Conservation (phyloP, 2,329 filamentous ascomycete genomes). For the Aspergillus costaricaensis region DNA sequence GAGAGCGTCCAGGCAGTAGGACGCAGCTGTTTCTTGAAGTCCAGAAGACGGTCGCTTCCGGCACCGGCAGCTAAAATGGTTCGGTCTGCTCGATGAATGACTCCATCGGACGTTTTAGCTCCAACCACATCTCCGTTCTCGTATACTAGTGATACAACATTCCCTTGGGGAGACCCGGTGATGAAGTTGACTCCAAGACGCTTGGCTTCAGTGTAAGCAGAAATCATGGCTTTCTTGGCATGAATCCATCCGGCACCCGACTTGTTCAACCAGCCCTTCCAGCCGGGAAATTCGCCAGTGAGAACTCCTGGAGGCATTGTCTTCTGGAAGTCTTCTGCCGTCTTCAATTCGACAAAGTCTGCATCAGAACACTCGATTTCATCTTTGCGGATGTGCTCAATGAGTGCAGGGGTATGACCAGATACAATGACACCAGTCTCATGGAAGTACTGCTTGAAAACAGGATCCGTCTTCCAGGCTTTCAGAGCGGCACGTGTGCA, state of each 20-base stretch:
- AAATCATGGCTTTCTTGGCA: conserved; percentile 52
- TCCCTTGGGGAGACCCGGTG: conserved; percentile 42
- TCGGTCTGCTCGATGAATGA: conserved; percentile 43
- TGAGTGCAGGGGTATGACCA: conserved; percentile 44
- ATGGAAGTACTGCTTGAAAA: conserved; percentile 51
- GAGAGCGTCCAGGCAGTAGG: conserved; percentile 58
- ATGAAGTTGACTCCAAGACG: conserved; percentile 52
- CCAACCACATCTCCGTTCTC: conserved; percentile 45
- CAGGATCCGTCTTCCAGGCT: conserved; percentile 47
- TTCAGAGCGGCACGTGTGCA: conserved; percentile 34
- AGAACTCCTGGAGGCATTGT: conserved; percentile 57
- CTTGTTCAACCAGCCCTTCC: conserved; percentile 51
- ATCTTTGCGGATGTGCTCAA: conserved; percentile 41
- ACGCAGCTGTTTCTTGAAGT: conserved; percentile 56
- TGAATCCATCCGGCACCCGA: conserved; percentile 56
- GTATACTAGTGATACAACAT: conserved; percentile 44
- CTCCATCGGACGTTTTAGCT: conserved; percentile 47
- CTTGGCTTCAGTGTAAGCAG: conserved; percentile 49
- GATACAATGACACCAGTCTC: conserved; percentile 47
- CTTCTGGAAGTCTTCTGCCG: conserved; percentile 49
- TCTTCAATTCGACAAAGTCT: conserved; percentile 40
- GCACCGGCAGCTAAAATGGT: conserved; percentile 55
- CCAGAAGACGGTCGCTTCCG: conserved; percentile 49
- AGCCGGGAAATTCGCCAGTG: conserved; percentile 52
- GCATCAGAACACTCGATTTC: conserved; percentile 36